Percentiles rank a stretch among this genome's conserved stretches.
Evolutionary conservation across 2,329 filamentous ascomycete genomes (phyloP).

Genomic region (Exophiala bonariae): DNA sequence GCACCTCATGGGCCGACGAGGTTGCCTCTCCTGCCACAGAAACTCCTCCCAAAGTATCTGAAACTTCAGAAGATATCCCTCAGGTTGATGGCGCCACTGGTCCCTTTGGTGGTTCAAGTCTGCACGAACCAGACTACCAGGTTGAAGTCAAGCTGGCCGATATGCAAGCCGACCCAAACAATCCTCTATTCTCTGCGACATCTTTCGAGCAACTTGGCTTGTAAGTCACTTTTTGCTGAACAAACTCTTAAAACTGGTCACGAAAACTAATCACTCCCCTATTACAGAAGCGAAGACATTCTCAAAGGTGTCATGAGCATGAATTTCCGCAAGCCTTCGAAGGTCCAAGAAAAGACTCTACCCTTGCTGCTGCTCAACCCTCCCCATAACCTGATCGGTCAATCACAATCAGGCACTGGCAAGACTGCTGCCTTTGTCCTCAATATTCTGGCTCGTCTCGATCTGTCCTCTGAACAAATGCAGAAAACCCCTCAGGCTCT

Average conservation of each 20-base stretch:
- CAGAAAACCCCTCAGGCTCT: conserved; percentile 71
- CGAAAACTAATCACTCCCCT: too few relatives aligned
- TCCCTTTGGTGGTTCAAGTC: conserved; percentile 47
- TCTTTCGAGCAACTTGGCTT: conserved; percentile 83
- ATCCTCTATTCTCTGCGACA: conserved; percentile 81
- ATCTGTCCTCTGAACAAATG: conserved; percentile 64
- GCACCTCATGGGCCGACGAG: conserved; percentile 44
- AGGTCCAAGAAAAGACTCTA: conserved; percentile 93
- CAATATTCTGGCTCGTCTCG: conserved; percentile 83
- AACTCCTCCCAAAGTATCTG: conserved; percentile 15
- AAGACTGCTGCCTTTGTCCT: conserved; percentile 97
- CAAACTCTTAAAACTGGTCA: too few relatives aligned
- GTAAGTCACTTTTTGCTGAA: too few relatives aligned
- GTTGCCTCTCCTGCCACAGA: conserved; percentile 31
- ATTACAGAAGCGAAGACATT: conserved; percentile 49
- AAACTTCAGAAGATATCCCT: conserved; percentile 10
- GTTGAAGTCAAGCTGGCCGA: conserved; percentile 93
- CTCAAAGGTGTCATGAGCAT: conserved; percentile 75
- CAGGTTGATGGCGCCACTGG: conserved; percentile 44
- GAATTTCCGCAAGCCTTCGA: conserved; percentile 92
- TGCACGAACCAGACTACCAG: conserved; percentile 75
- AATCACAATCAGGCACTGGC: conserved; percentile 98
- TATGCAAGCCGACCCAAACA: conserved; percentile 80
- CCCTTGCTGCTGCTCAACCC: conserved; percentile 84
- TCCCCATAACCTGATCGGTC: conserved; percentile 91